Base-by-base conservation (phyloP, 2,329 filamentous ascomycete genomes). In the Xylogone sp. region DNA sequence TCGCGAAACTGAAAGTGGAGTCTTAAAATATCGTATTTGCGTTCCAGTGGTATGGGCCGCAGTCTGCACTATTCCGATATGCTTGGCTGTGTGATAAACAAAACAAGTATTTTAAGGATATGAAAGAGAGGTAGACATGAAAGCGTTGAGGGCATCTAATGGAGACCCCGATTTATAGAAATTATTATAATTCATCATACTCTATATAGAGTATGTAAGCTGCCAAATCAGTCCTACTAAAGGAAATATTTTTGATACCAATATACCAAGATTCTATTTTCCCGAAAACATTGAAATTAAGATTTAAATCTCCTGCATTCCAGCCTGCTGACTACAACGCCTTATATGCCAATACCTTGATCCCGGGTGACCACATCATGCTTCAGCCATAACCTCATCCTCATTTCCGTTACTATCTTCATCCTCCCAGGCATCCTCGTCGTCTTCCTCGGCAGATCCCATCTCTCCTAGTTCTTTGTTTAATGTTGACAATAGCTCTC, bases 1-100 rank as follows among this genome's bases (percentile, higher is more conserved):
- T 93, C 54, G 83, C 86, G 56, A 88, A 86, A 68, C 75, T 95
- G 59, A 87, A 88, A 69, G 78, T 95, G 49, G 78, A 82, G 59
- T 81, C 57, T 46, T 63, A 52, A 63, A 18, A 16, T 39, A 7
- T 39, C n/a, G 4, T 5, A 4, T 5, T 39, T 13, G 34, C 34
- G n/a, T 16, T 13, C 10, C 34, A 7, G n/a, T 13, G n/a, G 5
- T 4, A 6, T 16, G 13, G 34, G 10, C 10, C 10, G 6, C 24
- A 27, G 24, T 27, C 24, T 10, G 10, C 24, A 5, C 24, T 5
- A 27, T 27, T 10, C 24, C 10, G 24, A 6, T 27, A 27, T 27
- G 24, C 24, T 27, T 27, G 24, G 24, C 24, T 27, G 10, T 27
- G 10, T 10, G 6, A 27, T 27, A 27, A 27, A 10, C 24, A 27